Conservation (phyloP, 2,329 filamentous ascomycete species). For the Helminthosporium solani region DNA sequence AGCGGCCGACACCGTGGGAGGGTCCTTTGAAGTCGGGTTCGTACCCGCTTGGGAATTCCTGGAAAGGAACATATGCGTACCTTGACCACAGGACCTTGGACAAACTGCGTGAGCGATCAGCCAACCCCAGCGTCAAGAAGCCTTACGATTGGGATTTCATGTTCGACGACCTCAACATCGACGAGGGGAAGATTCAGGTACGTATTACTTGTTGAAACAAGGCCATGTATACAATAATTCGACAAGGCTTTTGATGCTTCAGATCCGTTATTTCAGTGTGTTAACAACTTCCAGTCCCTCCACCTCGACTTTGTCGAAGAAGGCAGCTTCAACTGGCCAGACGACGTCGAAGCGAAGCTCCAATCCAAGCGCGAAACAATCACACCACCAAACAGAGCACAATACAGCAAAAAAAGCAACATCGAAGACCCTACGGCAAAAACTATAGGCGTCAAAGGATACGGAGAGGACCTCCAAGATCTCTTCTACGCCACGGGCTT, state of each 20-base stretch:
- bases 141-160: conserved; percentile 1
- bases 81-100: conserved; percentile 27
- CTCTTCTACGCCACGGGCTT: conserved; percentile 46
- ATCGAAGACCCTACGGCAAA: conserved; percentile 1
- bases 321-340: conserved; percentile 36
- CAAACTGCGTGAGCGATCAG: conserved; percentile 14
- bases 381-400: conserved; percentile 33
- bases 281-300: conserved; percentile 31
- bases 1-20: conserved; percentile 49
- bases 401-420: conserved; percentile 19
- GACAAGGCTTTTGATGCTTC: not conserved
- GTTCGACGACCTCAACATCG: conserved; percentile 35
- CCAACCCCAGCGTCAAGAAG: conserved; percentile 18
- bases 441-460: conserved; percentile 41
- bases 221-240: not conserved
- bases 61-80: conserved; percentile 55
- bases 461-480: conserved; percentile 41
- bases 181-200: conserved; percentile 34
- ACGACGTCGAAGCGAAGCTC: conserved; percentile 44
- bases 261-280: not conserved
- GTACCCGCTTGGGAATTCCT: conserved; percentile 44
- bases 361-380: conserved; percentile 30
- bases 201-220: conserved; percentile 1
- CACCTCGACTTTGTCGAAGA: conserved; percentile 32
- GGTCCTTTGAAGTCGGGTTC: conserved; percentile 37